Evolutionary conservation across 148 eudicot genomes (phyloP), one percentile per base, ranked within the genome.

Genomic region (Selenicereus undatus): DNA sequence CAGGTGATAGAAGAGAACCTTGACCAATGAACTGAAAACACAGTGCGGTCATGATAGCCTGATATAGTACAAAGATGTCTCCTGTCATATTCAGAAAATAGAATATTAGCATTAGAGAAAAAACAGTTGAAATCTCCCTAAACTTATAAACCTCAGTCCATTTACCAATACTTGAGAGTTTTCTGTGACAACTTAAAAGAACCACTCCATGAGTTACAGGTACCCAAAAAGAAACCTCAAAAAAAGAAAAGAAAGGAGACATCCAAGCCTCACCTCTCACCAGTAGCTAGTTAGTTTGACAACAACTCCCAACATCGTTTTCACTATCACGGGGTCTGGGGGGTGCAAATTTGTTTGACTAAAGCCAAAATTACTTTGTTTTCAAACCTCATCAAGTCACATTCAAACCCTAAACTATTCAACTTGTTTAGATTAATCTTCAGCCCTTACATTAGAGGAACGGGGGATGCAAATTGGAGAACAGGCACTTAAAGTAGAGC

Each of bases 11-110:
- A 69, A 76, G 76, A 76, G 71, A 85, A 96, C 98, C 99, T 93
- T 85, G 99, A 96, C 93, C 97, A 93, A 87, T 96, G 97, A 71
- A 90, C 89, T 52, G 98, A 90, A 85, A 92, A 96, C 77, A 96
- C 84, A 50, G 99, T 96, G 70, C 98, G 90, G 85, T 93, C 92
- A 71, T 96, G 98, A 91, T 93, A 93, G 85, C 99, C 99, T 42
- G 97, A 88, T 48, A 96, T 85, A 75, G 97, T 93, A 88, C 94
- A 89, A 70, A 92, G 84, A 84, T 96, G 99, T 50, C 73, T 87
- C 99, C 99, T 93, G 97, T 51, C 60, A 82, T 79, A 81, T 76
- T 74, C 77, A 74, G 80, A 66, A 76, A 70, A 78, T 1, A 70
- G 54, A 39, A n/a, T 2, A 71, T 73, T 77, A 73, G 70, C 66